These are phyloP conservation scores for Russula olivacea DNA, from an alignment of 768 basidiomycete species.

Conservation along the genomic window DNA sequence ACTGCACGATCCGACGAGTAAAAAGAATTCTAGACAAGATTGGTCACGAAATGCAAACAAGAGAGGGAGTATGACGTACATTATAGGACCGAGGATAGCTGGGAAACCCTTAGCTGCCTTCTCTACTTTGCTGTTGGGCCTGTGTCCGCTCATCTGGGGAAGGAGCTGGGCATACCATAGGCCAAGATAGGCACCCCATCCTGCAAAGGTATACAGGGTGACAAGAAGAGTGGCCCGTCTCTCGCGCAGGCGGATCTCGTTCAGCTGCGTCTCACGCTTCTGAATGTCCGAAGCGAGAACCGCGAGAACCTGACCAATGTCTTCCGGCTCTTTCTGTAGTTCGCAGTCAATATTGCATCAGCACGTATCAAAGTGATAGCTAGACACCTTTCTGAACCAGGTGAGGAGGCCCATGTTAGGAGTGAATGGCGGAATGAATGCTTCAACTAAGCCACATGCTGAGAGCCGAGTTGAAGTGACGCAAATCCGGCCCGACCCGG, in stretches of 20 bases:
- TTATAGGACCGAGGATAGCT: slow-evolving; percentile 66
- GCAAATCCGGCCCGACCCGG: background rate
- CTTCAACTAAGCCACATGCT: background rate
- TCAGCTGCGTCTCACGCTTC: slow-evolving; percentile 64
- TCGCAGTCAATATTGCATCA: background rate
- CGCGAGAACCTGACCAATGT: slow-evolving; percentile 72
- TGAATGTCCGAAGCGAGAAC: slow-evolving; percentile 62
- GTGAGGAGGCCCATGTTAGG: slow-evolving; percentile 24
- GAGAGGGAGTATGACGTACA: slow-evolving; percentile 46
- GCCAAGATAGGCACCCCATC: slow-evolving; percentile 66
- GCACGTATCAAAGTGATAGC: background rate
- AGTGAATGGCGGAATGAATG: background rate
- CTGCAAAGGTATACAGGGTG: slow-evolving; percentile 69
- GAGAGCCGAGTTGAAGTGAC: slow-evolving; percentile 8
- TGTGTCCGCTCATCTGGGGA: slow-evolving; percentile 37
- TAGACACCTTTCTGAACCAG: slow-evolving; percentile 28
- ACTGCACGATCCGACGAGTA: slow-evolving; percentile 71
- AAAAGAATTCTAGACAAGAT: slow-evolving; percentile 54
- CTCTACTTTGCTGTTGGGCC: slow-evolving; percentile 32
- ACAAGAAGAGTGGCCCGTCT: slow-evolving; percentile 69
- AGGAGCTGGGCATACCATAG: slow-evolving; percentile 65
- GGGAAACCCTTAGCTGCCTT: slow-evolving; percentile 47
- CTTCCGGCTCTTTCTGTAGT: slow-evolving; percentile 51
- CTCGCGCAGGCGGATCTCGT: slow-evolving; percentile 82
- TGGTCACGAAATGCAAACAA: slow-evolving; percentile 1